These are phyloP conservation scores for Cutaneotrichosporon dermatis DNA, from an alignment of 1,284 basidiomycete species.

Conservation along the genomic window DNA sequence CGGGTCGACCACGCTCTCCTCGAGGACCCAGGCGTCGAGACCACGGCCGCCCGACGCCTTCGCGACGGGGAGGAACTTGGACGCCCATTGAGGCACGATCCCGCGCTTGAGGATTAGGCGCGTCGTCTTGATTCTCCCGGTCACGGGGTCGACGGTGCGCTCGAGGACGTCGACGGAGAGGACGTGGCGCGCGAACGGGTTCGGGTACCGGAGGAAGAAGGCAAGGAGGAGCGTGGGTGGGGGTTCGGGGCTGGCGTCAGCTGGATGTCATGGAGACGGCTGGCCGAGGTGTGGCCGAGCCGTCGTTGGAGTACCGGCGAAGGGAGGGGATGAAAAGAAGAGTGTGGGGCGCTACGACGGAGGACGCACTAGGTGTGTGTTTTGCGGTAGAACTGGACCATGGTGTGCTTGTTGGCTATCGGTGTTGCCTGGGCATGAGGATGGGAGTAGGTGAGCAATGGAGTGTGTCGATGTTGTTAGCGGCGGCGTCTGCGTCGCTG, in stretches of 20 bases:
- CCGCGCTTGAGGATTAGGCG: conserved; percentile 89
- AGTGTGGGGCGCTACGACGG: no score
- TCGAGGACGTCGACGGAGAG: conserved; percentile 91
- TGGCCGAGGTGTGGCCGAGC: no score
- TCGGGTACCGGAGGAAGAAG: conserved; percentile 94
- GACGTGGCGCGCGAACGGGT: conserved; percentile 91
- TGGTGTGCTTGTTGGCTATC: conserved; percentile 1
- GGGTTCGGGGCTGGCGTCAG: conserved; percentile 38
- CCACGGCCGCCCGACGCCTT: conserved; percentile 55
- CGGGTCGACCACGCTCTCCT: conserved; percentile 73
- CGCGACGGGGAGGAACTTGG: conserved; percentile 67
- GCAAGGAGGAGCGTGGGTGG: conserved; percentile 78
- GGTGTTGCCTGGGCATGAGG: neutral
- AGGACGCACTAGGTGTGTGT: conserved; percentile 31
- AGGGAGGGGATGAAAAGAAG: no score
- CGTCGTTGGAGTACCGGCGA: no score
- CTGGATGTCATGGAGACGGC: neutral
- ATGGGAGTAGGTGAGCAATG: neutral
- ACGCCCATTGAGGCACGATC: conserved; percentile 78
- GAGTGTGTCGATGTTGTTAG: no score
- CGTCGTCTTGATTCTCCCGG: conserved; percentile 75
- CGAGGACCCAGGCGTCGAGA: conserved; percentile 68
- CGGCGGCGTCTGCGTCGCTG: no score
- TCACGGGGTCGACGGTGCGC: conserved; percentile 62
- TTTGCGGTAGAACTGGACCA: conserved; percentile 34